These are phyloP conservation scores for Cavenderia fasciculata DNA, from an alignment of 78 protist genomes.

Conservation along the genomic window DNA sequence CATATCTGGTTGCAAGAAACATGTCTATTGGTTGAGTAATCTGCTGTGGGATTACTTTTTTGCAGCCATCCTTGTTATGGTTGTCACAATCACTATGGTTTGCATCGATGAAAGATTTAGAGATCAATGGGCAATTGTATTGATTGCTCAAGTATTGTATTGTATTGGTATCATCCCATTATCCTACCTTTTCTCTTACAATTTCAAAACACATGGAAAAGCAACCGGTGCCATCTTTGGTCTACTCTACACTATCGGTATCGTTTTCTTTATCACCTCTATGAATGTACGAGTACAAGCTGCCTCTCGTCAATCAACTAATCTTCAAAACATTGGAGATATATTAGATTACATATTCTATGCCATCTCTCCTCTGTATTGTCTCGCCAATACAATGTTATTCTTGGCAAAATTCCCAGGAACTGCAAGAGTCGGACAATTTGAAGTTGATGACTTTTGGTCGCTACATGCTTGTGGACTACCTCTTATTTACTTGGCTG, in stretches of 20 bases:
- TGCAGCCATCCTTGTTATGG: constrained; percentile 9
- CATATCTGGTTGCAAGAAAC: constrained; percentile 48
- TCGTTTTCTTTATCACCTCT: background rate
- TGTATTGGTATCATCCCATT: constrained; percentile 17
- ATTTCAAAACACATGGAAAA: constrained; percentile 32
- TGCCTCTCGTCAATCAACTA: background rate
- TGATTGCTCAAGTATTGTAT: constrained; percentile 16
- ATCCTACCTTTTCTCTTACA: constrained; percentile 34
- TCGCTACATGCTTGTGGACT: constrained; percentile 1
- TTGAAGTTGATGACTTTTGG: constrained; percentile 1
- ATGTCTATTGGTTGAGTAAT: constrained; percentile 58
- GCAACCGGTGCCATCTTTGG: constrained; percentile 45
- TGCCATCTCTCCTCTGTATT: constrained; percentile 37
- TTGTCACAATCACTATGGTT: background rate
- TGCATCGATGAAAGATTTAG: constrained; percentile 1
- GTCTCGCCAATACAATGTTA: constrained; percentile 6
- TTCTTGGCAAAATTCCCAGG: constrained; percentile 21
- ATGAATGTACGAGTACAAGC: constrained; percentile 17
- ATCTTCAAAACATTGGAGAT: background rate
- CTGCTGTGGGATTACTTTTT: constrained; percentile 57
- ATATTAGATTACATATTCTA: constrained; percentile 4
- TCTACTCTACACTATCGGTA: constrained; percentile 28
- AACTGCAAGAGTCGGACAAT: background rate
- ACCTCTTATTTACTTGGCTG: constrained; percentile 8
- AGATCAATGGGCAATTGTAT: constrained; percentile 29